phyloP scores from a whole-genome alignment of 305 asterid genomes.

The Fraxinus sp. region DNA sequence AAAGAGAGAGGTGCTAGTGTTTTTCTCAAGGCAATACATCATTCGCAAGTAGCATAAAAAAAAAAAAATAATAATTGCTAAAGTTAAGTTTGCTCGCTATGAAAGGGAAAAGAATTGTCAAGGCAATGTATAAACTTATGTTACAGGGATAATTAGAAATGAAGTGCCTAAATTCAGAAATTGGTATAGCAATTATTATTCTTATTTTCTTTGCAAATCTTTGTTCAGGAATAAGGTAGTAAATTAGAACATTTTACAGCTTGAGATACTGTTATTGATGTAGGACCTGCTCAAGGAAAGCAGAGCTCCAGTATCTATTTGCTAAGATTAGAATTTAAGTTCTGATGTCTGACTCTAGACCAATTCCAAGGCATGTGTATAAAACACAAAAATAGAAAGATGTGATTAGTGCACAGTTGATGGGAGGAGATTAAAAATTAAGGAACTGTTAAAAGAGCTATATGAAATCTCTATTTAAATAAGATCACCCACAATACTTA shows the following conservation, averaged over 20 bases:
- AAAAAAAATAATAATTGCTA: background rate
- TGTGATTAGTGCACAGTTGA: background rate
- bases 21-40: background rate
- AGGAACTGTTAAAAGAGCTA: background rate
- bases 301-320: background rate
- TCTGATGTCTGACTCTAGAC: background rate
- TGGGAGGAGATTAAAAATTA: background rate
- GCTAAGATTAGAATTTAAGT: background rate
- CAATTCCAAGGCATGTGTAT: background rate
- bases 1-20: background rate
- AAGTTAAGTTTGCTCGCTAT: background rate
- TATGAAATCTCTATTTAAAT: background rate
- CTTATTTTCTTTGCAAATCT: background rate
- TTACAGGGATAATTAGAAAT: background rate
- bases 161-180: background rate
- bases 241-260: background rate
- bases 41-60: background rate
- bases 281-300: background rate
- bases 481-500: background rate
- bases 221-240: background rate
- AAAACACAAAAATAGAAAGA: background rate
- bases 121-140: background rate
- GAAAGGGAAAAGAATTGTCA: background rate
- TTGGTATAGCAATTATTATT: background rate
- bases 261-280: background rate